Evolutionary conservation across 495 filamentous ascomycete genomes (phyloP).

Genomic region (Penicillium odoratum): DNA sequence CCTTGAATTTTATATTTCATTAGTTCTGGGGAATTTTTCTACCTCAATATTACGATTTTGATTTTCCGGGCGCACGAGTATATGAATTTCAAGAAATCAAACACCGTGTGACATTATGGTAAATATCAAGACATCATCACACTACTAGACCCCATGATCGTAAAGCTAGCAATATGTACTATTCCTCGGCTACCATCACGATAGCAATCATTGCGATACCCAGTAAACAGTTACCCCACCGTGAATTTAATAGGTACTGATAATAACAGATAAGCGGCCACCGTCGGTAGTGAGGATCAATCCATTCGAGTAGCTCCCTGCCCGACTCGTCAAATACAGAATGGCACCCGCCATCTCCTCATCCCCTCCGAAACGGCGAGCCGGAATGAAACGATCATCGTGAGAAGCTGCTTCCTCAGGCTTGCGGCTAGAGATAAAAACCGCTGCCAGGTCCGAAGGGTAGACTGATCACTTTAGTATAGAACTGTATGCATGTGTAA

Average conservation of each 20-base stretch:
- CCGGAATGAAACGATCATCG: slow-evolving; percentile 41
- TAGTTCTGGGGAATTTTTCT: not conserved
- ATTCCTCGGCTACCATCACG: not conserved
- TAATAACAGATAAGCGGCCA: slow-evolving; percentile 45
- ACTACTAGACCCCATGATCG: not conserved
- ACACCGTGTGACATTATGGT: not conserved
- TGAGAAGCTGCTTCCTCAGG: slow-evolving; percentile 39
- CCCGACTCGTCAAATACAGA: slow-evolving; percentile 61
- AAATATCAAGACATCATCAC: not conserved
- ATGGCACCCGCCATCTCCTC: slow-evolving; percentile 65
- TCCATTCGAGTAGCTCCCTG: slow-evolving; percentile 61
- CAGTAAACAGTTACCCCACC: too few species aligned
- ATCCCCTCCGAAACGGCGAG: slow-evolving; percentile 46
- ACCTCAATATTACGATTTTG: not conserved
- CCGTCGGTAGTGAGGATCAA: slow-evolving; percentile 58
- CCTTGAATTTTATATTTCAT: not conserved
- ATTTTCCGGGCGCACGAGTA: not conserved
- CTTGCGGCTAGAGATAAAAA: slow-evolving; percentile 7
- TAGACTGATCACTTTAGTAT: not conserved
- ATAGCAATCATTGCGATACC: slow-evolving; percentile 1
- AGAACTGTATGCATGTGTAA: not conserved
- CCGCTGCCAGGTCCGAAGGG: slow-evolving; percentile 13
- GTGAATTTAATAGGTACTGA: not conserved
- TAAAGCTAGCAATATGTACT: not conserved
- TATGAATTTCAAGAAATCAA: not conserved